Base-by-base conservation (phyloP, 805 yeast genomes). In the Lachancea mirantina region DNA sequence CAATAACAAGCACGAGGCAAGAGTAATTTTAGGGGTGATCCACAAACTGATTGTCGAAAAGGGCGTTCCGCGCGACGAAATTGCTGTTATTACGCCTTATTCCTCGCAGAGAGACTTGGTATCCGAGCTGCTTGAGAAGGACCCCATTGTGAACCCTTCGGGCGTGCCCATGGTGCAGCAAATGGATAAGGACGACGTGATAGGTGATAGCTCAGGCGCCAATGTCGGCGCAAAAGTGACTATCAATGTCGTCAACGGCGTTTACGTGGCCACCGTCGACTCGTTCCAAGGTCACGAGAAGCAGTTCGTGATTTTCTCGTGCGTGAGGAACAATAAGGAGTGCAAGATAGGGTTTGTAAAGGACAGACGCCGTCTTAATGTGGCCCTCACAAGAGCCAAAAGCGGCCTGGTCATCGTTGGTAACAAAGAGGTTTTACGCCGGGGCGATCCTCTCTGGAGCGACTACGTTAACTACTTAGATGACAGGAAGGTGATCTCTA, bases 251-350 rank as follows among this genome's bases (percentile, higher is more conserved):
- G 45, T 70, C 23, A 62, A 65, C 33, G 70, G 67, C 4, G 51
- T 70, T 11, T 61, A 68, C 59, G 60, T 73, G 43, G 66, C 72
- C 10, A 57, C 84, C 0, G 81, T 85, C n/a, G 96, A 85, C 57
- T 92, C 95, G 1, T 85, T 85, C 62, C 95, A 85, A 59, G 95
- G 95, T 19, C 68, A 94, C 46, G 95, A 84, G 49, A 85, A 84
- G 59, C 87, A 82, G 47, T 78, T 76, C 36, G 78, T 85, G 23
- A 69, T 87, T 14, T 64, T 85, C 39, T 76, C 92, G 3, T 74
- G 92, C 49, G 95, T 85, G 19, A 68, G 96, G 47, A 72, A 77
- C 14, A 78, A 78, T 47, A 38, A 41, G 16, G 53, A 55, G n/a
- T 50, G 63, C 17, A 73, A 65, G 36, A 70, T 78, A 38, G 85